phyloP scores from a whole-genome alignment of 1,139 yeast genomes.

The Petasospora fabianii region DNA sequence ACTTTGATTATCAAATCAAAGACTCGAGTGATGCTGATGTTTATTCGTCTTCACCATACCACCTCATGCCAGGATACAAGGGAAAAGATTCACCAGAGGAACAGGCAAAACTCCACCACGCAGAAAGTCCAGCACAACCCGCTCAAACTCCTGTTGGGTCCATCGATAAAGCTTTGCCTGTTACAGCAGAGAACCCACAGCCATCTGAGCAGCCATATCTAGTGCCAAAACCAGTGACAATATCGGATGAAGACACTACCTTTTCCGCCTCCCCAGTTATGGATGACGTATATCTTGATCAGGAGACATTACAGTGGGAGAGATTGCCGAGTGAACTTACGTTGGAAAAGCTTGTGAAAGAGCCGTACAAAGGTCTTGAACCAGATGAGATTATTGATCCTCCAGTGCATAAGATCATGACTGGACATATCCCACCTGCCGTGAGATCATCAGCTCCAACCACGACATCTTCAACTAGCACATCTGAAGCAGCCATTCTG shows the following conservation, averaged over 20 bases:
- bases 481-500: neutral
- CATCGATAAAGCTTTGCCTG: neutral
- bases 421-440: constrained; percentile 2
- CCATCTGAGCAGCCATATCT: neutral
- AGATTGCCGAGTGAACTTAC: constrained; percentile 4
- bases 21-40: constrained; percentile 4
- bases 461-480: neutral
- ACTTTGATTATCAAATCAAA: constrained; percentile 3
- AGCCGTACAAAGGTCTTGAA: constrained; percentile 6
- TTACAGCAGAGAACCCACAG: neutral
- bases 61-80: constrained; percentile 13
- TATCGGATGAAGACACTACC: neutral
- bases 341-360: constrained; percentile 4
- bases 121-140: neutral
- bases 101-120: neutral
- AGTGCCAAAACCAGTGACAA: neutral
- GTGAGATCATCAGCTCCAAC: neutral
- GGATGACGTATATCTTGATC: constrained; percentile 1
- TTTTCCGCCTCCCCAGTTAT: constrained; percentile 4
- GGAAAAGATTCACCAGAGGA: constrained; percentile 7
- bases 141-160: no score
- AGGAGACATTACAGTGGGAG: constrained; percentile 3
- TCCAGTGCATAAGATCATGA: constrained; percentile 5
- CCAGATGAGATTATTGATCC: constrained; percentile 10
- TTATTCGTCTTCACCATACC: constrained; percentile 15